Evolutionary conservation across 257 asterid genomes (phyloP).

Genomic region (Leonotis leonurus): DNA sequence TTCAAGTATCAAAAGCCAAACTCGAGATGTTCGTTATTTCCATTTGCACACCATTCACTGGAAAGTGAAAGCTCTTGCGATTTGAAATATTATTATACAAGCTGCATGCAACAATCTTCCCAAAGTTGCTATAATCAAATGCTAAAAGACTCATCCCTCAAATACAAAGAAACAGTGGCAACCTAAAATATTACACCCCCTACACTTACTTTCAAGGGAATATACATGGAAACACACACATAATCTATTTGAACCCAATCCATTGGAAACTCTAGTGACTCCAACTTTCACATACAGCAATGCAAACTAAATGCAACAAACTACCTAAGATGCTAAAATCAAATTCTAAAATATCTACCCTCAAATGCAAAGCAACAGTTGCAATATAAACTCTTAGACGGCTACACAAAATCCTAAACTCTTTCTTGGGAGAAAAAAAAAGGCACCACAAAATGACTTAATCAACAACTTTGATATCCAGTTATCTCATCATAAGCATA

Average conservation of each 20-base stretch:
- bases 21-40: not conserved
- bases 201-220: not conserved
- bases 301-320: too few species aligned
- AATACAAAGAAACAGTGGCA: not conserved
- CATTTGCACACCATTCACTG: not conserved
- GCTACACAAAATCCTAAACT: too few species aligned
- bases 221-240: too few species aligned
- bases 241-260: too few species aligned
- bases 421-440: not conserved
- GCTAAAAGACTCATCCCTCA: not conserved
- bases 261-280: too few species aligned
- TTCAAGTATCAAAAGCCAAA: not conserved
- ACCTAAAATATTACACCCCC: not conserved
- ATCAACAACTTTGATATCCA: not conserved
- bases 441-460: not conserved
- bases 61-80: not conserved
- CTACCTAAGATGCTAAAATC: too few species aligned
- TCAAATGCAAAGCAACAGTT: too few species aligned
- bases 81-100: not conserved
- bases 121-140: not conserved
- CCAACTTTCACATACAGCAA: too few species aligned
- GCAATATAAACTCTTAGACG: too few species aligned
- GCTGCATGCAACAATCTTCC: not conserved
- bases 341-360: too few species aligned
- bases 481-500: not conserved